Conservation (phyloP, 306 rosid genomes). For the Acacia acuminata region DNA sequence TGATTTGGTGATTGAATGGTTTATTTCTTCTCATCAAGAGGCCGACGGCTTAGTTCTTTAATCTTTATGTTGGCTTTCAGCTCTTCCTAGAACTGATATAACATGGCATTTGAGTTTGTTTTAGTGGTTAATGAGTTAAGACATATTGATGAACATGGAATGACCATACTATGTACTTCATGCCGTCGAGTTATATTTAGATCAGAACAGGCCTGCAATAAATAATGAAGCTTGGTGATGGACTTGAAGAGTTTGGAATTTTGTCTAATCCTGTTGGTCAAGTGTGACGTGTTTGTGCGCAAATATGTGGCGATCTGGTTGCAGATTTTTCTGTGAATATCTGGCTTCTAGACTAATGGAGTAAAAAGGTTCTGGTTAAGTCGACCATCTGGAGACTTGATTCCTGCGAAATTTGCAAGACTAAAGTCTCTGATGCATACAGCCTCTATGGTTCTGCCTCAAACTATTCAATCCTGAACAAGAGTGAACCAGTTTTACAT, state of each 20-base stretch:
- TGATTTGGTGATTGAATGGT: neutral
- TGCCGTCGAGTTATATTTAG: neutral
- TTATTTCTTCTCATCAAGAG: neutral
- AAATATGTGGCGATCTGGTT: neutral
- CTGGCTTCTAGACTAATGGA: neutral
- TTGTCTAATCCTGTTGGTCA: neutral
- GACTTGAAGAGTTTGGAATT: neutral
- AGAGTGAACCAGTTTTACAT: neutral
- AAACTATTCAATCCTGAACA: neutral
- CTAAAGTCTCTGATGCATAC: neutral
- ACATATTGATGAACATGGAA: neutral
- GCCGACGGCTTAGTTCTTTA: neutral
- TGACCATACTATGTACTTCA: neutral
- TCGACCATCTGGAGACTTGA: neutral
- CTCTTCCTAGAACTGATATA: neutral
- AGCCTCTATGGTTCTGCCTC: neutral
- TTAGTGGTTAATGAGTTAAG: neutral
- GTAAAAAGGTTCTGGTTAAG: neutral
- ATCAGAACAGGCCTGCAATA: neutral
- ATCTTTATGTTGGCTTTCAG: neutral
- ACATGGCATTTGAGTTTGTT: neutral
- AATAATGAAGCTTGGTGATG: neutral
- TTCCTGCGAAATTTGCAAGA: neutral
- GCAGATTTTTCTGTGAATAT: neutral
- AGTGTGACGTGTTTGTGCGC: neutral